These are phyloP conservation scores for Leucosporidium yakuticum DNA, from an alignment of 768 basidiomycete species.

Conservation along the genomic window DNA sequence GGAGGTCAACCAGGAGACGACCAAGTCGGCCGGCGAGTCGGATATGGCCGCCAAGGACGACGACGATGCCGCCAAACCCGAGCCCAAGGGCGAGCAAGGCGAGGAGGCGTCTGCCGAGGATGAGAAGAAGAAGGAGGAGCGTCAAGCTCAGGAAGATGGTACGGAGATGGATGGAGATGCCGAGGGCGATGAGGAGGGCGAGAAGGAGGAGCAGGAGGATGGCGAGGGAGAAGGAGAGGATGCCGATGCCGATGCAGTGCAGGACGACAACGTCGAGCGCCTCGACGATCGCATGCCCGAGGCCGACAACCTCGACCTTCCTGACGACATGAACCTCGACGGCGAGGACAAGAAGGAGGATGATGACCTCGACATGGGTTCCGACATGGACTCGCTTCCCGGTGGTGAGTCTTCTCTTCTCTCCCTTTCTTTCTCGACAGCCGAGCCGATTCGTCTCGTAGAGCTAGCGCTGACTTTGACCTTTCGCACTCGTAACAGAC, in stretches of 20 bases:
- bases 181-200: conserved; percentile 39
- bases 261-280: conserved; percentile 54
- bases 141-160: conserved; percentile 19
- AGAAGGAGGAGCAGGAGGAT: conserved; percentile 32
- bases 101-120: conserved; percentile 34
- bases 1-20: conserved; percentile 41
- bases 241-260: conserved; percentile 45
- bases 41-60: conserved; percentile 78
- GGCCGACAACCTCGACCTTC: conserved; percentile 76
- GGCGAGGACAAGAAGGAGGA: conserved; percentile 39
- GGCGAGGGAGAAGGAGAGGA: conserved; percentile 19
- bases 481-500: neutral
- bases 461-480: neutral
- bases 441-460: too few species aligned
- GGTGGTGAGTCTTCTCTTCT: conserved; percentile 29
- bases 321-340: conserved; percentile 70
- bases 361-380: conserved; percentile 41
- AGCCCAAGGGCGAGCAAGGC: conserved; percentile 36
- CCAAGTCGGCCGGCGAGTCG: conserved; percentile 50
- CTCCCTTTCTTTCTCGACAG: neutral
- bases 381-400: conserved; percentile 28
- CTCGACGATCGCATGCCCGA: conserved; percentile 73
- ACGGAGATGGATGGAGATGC: conserved; percentile 38
- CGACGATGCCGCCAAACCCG: conserved; percentile 47
- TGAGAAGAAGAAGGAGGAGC: conserved; percentile 38